Evolutionary conservation across 208 protist genomes (phyloP).

Genomic region (Trypanosoma platydactyli): DNA sequence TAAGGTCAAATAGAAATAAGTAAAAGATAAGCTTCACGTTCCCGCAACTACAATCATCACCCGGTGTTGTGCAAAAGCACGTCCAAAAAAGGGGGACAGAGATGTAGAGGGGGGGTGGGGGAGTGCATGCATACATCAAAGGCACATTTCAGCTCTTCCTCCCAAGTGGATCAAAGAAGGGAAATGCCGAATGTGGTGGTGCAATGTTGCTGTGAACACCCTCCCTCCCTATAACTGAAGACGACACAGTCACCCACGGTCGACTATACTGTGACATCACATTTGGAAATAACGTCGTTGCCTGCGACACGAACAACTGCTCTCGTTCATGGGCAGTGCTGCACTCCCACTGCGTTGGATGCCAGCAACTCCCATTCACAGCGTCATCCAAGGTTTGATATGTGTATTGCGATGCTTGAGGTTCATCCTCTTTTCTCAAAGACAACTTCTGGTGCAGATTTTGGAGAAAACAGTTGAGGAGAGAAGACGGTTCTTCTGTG

Average conservation of each 20-base stretch:
- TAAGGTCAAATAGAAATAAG: too few species aligned
- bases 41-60: too few species aligned
- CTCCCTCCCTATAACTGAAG: not conserved
- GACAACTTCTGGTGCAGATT: slow-evolving; percentile 18
- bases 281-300: slow-evolving; percentile 12
- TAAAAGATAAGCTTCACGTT: too few species aligned
- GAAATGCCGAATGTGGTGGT: not conserved
- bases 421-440: not conserved
- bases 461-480: slow-evolving; percentile 16
- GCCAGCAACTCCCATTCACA: not conserved
- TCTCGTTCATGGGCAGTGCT: slow-evolving; percentile 70
- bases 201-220: not conserved
- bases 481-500: not conserved
- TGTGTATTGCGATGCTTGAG: not conserved
- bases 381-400: not conserved
- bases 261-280: not conserved
- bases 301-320: slow-evolving; percentile 69
- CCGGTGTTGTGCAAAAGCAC: too few species aligned
- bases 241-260: not conserved
- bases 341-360: slow-evolving; percentile 3
- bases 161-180: too few species aligned
- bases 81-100: too few species aligned
- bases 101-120: too few species aligned
- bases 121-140: too few species aligned
- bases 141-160: too few species aligned